Evolutionary conservation across 2,329 filamentous ascomycete species (phyloP), one percentile per base, ranked within the genome.

Genomic region (Leptosphaerulina australis): DNA sequence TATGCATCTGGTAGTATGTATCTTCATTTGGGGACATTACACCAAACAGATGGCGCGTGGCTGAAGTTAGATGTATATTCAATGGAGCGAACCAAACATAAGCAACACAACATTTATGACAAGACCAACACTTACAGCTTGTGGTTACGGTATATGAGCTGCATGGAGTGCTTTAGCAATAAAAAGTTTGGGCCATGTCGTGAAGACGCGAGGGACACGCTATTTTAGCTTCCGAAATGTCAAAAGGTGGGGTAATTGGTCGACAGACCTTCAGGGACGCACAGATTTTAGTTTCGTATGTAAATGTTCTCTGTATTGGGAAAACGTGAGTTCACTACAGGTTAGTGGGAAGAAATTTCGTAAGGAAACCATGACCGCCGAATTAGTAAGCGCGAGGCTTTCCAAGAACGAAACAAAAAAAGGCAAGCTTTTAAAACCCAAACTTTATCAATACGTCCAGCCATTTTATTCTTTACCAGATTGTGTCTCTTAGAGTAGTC

Each of bases 141-240:
- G 15, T 17, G 2, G 22, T 24, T 34, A 34, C 11, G 8, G 12
- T n/a, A 26, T 29, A n/a, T 35, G 22, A 12, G 28, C 12, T 25
- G 44, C 29, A 18, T 5, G 2, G 24, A 22, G 29, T 34, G 17
- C 11, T 4, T n/a, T 6, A 5, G 4, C 4, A 4, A 29, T 8
- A 12, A 21, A n/a, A n/a, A 8, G 24, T 22, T 30, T 20, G 29
- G n/a, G 36, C 18, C 30, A 37, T 37, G 29, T 41, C 24, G 36
- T 21, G 12, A n/a, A 3, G 24, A 41, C 44, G 44, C 44, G 44
- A 30, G 37, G 36, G 44, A 39, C 37, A 25, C 44, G 44, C 44
- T 48, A 41, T 7, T 28, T 35, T 24, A 34, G 35, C 22, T 31
- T 24, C 29, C 36, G 30, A 6, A 35, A 30, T 17, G 33, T 45